These are phyloP conservation scores for Psidium guajava DNA, from an alignment of 345 rosid species.

Conservation along the genomic window DNA sequence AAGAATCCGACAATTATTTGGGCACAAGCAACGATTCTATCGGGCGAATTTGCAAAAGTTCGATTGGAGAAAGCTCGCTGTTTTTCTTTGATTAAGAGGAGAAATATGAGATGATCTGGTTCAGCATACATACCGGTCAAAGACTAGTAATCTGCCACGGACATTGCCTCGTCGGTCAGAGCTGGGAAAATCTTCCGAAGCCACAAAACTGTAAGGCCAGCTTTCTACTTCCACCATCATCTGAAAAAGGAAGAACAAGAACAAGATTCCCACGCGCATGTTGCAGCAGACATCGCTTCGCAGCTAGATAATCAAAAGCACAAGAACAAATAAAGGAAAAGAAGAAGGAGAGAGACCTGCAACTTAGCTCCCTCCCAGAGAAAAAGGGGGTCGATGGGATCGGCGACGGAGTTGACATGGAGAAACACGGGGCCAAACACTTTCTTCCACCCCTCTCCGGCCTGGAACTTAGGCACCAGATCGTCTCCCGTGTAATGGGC, in stretches of 20 bases:
- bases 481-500: constrained; percentile 83
- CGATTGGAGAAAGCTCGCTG: neutral
- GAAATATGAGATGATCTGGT: neutral
- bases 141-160: constrained; percentile 34
- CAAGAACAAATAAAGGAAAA: neutral
- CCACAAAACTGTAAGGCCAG: constrained; percentile 63
- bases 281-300: neutral
- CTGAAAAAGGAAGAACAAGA: constrained; percentile 7
- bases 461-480: constrained; percentile 43
- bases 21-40: neutral
- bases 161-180: constrained; percentile 34
- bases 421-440: constrained; percentile 68
- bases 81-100: neutral
- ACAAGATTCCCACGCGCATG: neutral
- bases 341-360: constrained; percentile 21
- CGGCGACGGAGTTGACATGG: constrained; percentile 24
- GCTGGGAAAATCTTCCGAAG: constrained; percentile 41
- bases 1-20: neutral
- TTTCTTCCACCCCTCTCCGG: constrained; percentile 76
- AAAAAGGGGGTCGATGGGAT: constrained; percentile 7
- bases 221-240: constrained; percentile 29
- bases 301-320: neutral
- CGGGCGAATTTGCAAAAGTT: neutral
- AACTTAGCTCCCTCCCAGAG: constrained; percentile 58
- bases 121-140: constrained; percentile 22